These are phyloP conservation scores for Fusarium foetens DNA, from an alignment of 2,329 filamentous ascomycete species.

Conservation along the genomic window DNA sequence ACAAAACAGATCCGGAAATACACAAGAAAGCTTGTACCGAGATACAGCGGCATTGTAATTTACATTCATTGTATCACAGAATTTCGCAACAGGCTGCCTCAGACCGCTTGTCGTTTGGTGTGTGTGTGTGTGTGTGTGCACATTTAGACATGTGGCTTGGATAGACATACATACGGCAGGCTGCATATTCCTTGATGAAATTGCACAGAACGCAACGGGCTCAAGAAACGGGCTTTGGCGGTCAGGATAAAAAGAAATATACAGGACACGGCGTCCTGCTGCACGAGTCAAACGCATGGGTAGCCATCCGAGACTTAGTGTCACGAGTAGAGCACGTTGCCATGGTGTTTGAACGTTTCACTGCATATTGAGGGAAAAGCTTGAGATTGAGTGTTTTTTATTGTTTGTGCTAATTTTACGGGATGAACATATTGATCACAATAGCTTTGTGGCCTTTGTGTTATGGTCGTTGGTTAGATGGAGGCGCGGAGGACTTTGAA, in stretches of 20 bases:
- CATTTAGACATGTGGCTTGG: conserved; percentile 9
- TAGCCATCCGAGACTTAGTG: conserved; percentile 39
- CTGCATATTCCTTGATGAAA: conserved; percentile 12
- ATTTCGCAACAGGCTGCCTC: background rate
- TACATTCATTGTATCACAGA: background rate
- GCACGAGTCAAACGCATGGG: conserved; percentile 26
- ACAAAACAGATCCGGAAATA: background rate
- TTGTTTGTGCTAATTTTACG: background rate
- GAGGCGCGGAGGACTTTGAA: conserved; percentile 58
- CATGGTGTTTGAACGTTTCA: background rate
- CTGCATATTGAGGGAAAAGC: background rate
- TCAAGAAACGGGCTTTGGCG: conserved; percentile 10
- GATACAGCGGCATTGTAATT: background rate
- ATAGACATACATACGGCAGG: conserved; percentile 22
- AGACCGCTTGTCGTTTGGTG: background rate
- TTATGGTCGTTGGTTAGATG: conserved; percentile 43
- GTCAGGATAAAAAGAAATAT: conserved; percentile 1
- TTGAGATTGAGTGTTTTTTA: background rate
- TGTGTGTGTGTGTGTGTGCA: background rate
- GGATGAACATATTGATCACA: background rate
- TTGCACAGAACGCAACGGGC: background rate
- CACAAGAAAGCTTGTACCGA: background rate
- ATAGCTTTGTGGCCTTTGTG: background rate
- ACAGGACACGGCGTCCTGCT: conserved; percentile 17
- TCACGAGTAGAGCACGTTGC: conserved; percentile 35